Evolutionary conservation across 805 yeast species (phyloP).

Genomic region (Brettanomyces naardenensis): DNA sequence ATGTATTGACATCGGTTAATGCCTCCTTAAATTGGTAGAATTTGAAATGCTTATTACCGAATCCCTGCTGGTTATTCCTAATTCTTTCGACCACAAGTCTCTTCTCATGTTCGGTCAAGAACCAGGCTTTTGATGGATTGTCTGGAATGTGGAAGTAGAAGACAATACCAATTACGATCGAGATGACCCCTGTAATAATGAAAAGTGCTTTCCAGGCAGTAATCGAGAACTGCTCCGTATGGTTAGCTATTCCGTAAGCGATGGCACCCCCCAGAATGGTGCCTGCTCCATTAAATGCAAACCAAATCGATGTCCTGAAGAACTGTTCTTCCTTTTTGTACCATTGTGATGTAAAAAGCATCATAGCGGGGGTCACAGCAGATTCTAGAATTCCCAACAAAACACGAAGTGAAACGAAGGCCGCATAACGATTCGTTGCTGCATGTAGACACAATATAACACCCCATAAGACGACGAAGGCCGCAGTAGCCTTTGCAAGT

Average conservation of each 20-base stretch:
- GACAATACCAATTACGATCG: constrained; percentile 42
- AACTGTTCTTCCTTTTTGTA: constrained; percentile 44
- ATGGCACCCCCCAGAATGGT: constrained; percentile 42
- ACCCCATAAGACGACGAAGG: constrained; percentile 30
- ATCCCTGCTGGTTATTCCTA: constrained; percentile 52
- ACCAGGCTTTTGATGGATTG: constrained; percentile 49
- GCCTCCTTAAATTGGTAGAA: constrained; percentile 49
- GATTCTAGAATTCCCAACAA: constrained; percentile 46
- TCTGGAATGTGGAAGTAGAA: constrained; percentile 33
- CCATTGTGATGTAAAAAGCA: constrained; percentile 44
- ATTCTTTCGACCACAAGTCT: constrained; percentile 45
- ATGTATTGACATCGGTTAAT: constrained; percentile 39
- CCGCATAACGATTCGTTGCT: constrained; percentile 29
- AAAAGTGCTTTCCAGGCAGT: constrained; percentile 55
- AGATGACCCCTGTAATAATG: constrained; percentile 50
- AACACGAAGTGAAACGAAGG: constrained; percentile 38
- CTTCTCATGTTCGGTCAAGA: constrained; percentile 38
- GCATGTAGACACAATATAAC: constrained; percentile 37
- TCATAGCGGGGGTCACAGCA: constrained; percentile 45
- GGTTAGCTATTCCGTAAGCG: constrained; percentile 36
- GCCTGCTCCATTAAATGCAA: constrained; percentile 35
- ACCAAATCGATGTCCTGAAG: constrained; percentile 25
- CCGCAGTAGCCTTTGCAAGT: constrained; percentile 35
- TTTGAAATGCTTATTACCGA: constrained; percentile 48
- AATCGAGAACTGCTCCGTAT: constrained; percentile 22